Conservation (phyloP, 192 early-diverging fungal species). For the Backusella parvicylindrica region DNA sequence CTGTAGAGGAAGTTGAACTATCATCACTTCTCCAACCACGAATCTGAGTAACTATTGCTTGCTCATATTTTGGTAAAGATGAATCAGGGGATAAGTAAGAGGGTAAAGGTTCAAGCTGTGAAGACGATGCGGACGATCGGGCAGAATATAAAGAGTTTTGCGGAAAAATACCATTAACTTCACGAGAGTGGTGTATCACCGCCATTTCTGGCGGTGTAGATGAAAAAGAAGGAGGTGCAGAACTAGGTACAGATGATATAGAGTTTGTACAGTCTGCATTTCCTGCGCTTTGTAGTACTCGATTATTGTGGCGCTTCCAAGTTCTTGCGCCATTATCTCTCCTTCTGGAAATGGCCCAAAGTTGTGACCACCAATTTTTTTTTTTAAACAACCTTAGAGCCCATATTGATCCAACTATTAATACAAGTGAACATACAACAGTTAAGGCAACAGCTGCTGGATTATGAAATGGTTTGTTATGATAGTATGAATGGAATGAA, state of each 20-base stretch:
- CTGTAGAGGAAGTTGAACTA: not conserved
- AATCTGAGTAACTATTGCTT: conserved; percentile 23
- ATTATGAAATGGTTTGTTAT: not conserved
- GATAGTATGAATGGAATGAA: not conserved
- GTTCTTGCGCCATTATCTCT: not conserved
- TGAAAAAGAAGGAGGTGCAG: conserved; percentile 20
- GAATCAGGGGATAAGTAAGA: conserved; percentile 15
- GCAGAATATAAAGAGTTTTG: not conserved
- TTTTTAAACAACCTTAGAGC: not conserved
- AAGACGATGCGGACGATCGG: not conserved
- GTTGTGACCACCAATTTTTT: not conserved
- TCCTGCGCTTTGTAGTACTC: not conserved
- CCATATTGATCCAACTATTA: not conserved
- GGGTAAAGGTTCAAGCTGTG: conserved; percentile 5
- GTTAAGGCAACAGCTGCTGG: not conserved
- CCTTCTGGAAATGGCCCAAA: not conserved
- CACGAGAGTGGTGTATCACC: not conserved
- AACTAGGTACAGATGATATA: conserved; percentile 8
- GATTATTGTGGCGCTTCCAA: not conserved
- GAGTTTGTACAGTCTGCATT: not conserved
- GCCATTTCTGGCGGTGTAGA: conserved; percentile 8
- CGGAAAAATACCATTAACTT: not conserved
- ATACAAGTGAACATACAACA: not conserved
- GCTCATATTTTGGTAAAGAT: conserved; percentile 21
- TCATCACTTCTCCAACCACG: not conserved